phyloP scores from a whole-genome alignment of 371 early-diverging fungal species.

The Mortierella sp. region DNA sequence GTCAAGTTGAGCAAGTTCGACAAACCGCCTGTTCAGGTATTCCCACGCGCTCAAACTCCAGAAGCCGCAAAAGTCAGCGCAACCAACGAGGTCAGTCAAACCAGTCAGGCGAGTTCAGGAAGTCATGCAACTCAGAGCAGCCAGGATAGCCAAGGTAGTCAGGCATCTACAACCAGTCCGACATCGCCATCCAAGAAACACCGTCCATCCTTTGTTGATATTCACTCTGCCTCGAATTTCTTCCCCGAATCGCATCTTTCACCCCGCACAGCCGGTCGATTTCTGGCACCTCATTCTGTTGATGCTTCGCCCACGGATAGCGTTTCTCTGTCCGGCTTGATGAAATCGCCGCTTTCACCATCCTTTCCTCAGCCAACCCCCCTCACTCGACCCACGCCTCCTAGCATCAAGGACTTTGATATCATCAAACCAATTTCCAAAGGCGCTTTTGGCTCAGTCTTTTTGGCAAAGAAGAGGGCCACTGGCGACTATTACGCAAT shows the following conservation, averaged over 20 bases:
- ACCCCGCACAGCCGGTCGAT: conserved; percentile 25
- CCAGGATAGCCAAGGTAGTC: conserved; percentile 13
- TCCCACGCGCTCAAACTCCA: not conserved
- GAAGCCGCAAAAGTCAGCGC: not conserved
- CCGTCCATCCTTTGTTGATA: conserved; percentile 51
- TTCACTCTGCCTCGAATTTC: conserved; percentile 43
- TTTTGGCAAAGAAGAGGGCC: conserved; percentile 82
- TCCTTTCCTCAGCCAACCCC: conserved; percentile 62
- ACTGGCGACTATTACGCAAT: conserved; percentile 92
- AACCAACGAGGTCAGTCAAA: not conserved
- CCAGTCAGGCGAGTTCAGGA: conserved; percentile 2
- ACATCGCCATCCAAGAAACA: conserved; percentile 26
- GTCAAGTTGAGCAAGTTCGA: conserved; percentile 27
- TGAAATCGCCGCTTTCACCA: conserved; percentile 50
- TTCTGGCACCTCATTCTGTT: conserved; percentile 39
- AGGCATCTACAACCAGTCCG: not conserved
- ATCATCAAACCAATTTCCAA: conserved; percentile 93
- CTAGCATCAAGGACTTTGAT: conserved; percentile 90
- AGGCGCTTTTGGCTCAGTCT: conserved; percentile 93
- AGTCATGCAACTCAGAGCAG: conserved; percentile 9
- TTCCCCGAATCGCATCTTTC: conserved; percentile 46
- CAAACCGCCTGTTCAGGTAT: conserved; percentile 11
- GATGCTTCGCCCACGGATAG: conserved; percentile 47
- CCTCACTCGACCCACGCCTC: conserved; percentile 62
- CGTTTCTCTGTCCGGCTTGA: conserved; percentile 24